These are phyloP conservation scores for Dioscorea dumetorum DNA, from an alignment of 106 monocot genomes.

Conservation along the genomic window DNA sequence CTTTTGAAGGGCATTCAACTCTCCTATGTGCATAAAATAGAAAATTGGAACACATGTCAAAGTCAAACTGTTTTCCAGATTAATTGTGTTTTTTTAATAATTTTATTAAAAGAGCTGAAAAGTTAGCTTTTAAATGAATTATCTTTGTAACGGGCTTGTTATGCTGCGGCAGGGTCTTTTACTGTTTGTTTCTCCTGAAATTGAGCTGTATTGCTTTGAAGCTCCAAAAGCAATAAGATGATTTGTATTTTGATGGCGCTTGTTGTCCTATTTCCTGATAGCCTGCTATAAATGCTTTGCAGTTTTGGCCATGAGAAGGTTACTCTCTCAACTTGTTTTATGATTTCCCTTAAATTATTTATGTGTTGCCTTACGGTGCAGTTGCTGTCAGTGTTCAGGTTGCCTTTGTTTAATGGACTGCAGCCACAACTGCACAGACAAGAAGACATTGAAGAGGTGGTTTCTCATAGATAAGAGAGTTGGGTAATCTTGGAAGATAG, in stretches of 20 bases:
- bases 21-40: too few species aligned
- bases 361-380: neutral
- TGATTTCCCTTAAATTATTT: neutral
- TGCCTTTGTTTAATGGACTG: slow-evolving; percentile 57
- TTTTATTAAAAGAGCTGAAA: too few species aligned
- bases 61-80: too few species aligned
- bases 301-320: slow-evolving; percentile 11
- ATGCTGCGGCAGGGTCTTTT: too few species aligned
- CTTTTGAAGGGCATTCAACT: too few species aligned
- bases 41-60: too few species aligned
- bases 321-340: neutral
- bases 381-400: slow-evolving; percentile 35
- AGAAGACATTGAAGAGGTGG: slow-evolving; percentile 90
- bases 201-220: too few species aligned
- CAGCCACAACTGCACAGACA: slow-evolving; percentile 60
- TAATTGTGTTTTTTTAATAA: too few species aligned
- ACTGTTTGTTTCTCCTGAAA: too few species aligned
- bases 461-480: slow-evolving; percentile 96
- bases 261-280: neutral
- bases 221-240: neutral
- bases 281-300: slow-evolving; percentile 1
- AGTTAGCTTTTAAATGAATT: too few species aligned
- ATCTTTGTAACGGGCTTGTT: too few species aligned
- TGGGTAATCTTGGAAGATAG: slow-evolving; percentile 24
- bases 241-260: neutral